Evolutionary conservation across 345 rosid genomes (phyloP), one percentile per base, ranked within the genome.

Genomic region (Salix brachista): DNA sequence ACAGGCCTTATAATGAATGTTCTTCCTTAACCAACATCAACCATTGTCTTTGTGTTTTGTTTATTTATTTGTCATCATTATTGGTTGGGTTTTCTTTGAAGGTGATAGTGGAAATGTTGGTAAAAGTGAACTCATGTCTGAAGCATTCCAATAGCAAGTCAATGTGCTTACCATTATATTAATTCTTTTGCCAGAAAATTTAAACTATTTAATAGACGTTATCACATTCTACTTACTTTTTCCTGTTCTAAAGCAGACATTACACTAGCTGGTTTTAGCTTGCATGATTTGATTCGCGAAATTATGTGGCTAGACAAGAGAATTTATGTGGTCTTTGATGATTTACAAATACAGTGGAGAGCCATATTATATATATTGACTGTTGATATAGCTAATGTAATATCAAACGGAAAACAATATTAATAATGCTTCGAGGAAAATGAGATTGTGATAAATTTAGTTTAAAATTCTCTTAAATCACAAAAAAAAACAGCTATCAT

Each of bases 21-120:
- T 50, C 44, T 65, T 48, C 14, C 76, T 62, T 36, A 71, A 65
- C 71, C 76, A 77, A 39, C 71, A 71, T 77, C 69, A 61, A 62
- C 56, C 76, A 62, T 26, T 66, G 68, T 46, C 39, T 65, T 46
- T 65, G 21, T 37, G 23, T 28, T 65, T 48, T 21, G 12, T 48
- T 17, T 21, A 44, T n/a, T 34, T 32, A 12, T 70, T 30, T 41
- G 19, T 61, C 26, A 39, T 44, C 26, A 28, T 61, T 58, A 11
- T 8, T 50, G 70, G 36, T 71, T 77, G 19, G 37, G 12, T 46
- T 25, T 48, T 64, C 62, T 58, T 77, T 34, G 21, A 71, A 71
- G 23, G 21, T 62, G 41, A 64, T 71, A 32, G 69, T 52, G 81
- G 58, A 67, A 42, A 73, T 73, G 81, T 67, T 72, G 76, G 81